These are phyloP conservation scores for Cucumis melo DNA, from an alignment of 306 rosid species.

Conservation along the genomic window DNA sequence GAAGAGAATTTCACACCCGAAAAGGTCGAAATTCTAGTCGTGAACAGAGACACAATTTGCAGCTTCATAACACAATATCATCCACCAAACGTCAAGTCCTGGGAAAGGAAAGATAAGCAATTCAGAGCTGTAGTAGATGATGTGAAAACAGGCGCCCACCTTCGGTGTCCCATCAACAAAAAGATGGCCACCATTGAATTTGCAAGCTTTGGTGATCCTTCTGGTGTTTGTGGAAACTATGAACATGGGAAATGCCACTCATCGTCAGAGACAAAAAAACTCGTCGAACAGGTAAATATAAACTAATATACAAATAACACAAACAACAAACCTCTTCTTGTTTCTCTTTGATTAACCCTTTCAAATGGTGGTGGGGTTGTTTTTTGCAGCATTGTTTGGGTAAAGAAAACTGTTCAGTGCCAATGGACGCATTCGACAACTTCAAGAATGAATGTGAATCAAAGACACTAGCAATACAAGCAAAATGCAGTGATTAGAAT, in stretches of 20 bases:
- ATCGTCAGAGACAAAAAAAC: conserved; percentile 5
- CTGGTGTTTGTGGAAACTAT: conserved; percentile 44
- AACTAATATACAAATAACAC: not conserved
- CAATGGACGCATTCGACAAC: conserved; percentile 24
- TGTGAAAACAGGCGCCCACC: conserved; percentile 14
- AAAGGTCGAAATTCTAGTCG: conserved; percentile 34
- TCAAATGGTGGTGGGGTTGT: not conserved
- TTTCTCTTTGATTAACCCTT: not conserved
- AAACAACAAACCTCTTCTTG: not conserved
- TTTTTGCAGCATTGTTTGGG: conserved; percentile 47
- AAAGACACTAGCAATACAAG: conserved; percentile 58
- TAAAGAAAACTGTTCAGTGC: conserved; percentile 26
- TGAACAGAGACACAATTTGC: conserved; percentile 66
- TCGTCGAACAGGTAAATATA: conserved; percentile 30
- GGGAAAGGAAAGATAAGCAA: conserved; percentile 24
- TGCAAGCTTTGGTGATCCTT: conserved; percentile 66
- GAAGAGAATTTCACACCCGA: conserved; percentile 31
- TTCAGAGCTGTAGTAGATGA: not conserved
- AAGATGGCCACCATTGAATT: conserved; percentile 41
- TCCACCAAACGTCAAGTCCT: conserved; percentile 50
- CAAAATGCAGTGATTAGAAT: conserved; percentile 15
- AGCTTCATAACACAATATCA: conserved; percentile 25
- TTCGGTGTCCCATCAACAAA: conserved; percentile 29
- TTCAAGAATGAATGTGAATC: conserved; percentile 21
- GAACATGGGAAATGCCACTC: conserved; percentile 29